Base-by-base conservation (phyloP, 208 protist genomes). In the Perkinsela sp. region DNA sequence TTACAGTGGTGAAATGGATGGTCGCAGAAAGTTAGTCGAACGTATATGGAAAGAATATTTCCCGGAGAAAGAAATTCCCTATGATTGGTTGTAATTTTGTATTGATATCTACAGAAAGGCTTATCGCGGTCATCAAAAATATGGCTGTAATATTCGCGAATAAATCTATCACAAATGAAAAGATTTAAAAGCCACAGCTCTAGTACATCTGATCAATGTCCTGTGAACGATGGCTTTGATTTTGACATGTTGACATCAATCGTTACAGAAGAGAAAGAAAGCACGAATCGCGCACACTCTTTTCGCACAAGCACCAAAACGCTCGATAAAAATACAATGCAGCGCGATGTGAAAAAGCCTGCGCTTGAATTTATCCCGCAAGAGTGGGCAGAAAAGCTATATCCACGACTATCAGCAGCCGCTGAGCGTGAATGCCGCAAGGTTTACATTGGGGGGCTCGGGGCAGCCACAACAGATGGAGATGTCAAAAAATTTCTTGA, bases 61-160 rank as follows among this genome's bases (percentile, higher is more conserved):
- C 75, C 84, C 84, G 1, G 84, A 89, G 28, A 74, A 78, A 0
- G 82, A 87, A 31, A 67, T 89, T 67, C 84, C 82, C 1, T 81
- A 89, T 68, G 78, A 80, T 67, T 89, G 84, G 84, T 80, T 87
- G 69, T 79, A 81, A n/a, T n/a, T n/a, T n/a, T n/a, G n/a, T n/a
- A n/a, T n/a, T n/a, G n/a, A n/a, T n/a, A n/a, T n/a, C n/a, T n/a
- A n/a, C n/a, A n/a, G n/a, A n/a, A n/a, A n/a, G n/a, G n/a, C n/a
- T n/a, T n/a, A n/a, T n/a, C n/a, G n/a, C n/a, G n/a, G n/a, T n/a
- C n/a, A n/a, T n/a, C n/a, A n/a, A n/a, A n/a, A n/a, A n/a, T n/a
- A n/a, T n/a, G n/a, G n/a, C n/a, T n/a, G n/a, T n/a, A n/a, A n/a
- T n/a, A n/a, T n/a, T n/a, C n/a, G n/a, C n/a, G n/a, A n/a, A n/a